Conservation (phyloP, 1,284 basidiomycete genomes). For the Moesziomyces sp. region DNA sequence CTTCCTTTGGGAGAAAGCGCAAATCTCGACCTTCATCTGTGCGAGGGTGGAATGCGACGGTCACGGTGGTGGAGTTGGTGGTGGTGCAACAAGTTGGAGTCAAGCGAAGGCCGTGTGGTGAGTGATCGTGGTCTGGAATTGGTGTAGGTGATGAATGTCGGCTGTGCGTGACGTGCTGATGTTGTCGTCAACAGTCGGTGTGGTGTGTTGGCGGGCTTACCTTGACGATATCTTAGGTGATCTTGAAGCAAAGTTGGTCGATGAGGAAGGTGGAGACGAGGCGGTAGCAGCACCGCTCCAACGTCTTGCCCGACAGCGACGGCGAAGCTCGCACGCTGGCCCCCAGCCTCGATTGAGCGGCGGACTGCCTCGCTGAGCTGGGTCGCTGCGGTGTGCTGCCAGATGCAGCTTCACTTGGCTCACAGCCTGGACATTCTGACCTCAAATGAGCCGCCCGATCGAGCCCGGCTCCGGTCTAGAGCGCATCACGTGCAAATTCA, state of each 20-base stretch:
- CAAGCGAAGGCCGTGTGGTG: conserved; percentile 13
- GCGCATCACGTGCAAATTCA: neutral
- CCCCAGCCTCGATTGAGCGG: neutral
- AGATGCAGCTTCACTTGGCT: too few species aligned
- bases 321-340: neutral
- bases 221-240: conserved; percentile 44
- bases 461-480: neutral
- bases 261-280: conserved; percentile 25
- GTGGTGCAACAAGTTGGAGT: conserved; percentile 1
- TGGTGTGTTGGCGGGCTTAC: conserved; percentile 22
- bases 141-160: neutral
- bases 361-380: too few species aligned
- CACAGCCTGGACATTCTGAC: neutral
- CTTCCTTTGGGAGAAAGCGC: conserved; percentile 67
- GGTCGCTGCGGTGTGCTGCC: too few species aligned
- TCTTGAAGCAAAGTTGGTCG: conserved; percentile 37
- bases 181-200: conserved; percentile 9
- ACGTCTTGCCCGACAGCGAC: conserved; percentile 3
- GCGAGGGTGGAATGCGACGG: neutral
- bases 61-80: neutral
- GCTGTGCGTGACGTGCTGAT: conserved; percentile 16
- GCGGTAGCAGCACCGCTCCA: conserved; percentile 1
- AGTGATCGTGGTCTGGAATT: conserved; percentile 20
- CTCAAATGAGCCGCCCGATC: neutral
- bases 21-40: conserved; percentile 68